These are phyloP conservation scores for Tephrocybe sp. DNA, from an alignment of 768 basidiomycete species.

Conservation along the genomic window DNA sequence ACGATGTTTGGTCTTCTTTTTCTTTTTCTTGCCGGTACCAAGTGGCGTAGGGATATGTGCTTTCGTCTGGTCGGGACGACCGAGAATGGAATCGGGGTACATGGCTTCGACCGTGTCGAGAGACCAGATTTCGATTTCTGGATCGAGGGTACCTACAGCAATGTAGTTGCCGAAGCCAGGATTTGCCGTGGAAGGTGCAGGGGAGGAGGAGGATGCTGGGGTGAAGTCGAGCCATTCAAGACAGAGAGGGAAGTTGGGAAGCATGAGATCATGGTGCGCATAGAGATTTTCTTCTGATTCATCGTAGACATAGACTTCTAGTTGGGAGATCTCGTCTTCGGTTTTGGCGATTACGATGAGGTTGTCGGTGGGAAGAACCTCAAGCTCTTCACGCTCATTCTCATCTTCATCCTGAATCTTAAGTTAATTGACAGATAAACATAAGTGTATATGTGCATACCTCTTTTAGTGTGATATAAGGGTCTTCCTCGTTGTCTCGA, in stretches of 20 bases:
- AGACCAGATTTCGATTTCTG: conserved; percentile 99
- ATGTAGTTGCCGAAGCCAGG: conserved; percentile 81
- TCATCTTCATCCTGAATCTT: conserved; percentile 59
- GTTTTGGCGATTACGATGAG: conserved; percentile 92
- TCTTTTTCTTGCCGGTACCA: conserved; percentile 97
- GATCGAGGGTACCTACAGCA: conserved; percentile 95
- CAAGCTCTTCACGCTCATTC: conserved; percentile 86
- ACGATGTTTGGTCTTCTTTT: conserved; percentile 79
- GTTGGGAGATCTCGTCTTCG: conserved; percentile 93
- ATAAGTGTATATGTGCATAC: conserved; percentile 40
- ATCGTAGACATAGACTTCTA: conserved; percentile 96
- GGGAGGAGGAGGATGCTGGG: conserved; percentile 55
- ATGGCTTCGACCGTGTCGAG: conserved; percentile 91
- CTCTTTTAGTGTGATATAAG: conserved; percentile 95
- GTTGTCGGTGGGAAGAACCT: conserved; percentile 89
- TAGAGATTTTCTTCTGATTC: conserved; percentile 90
- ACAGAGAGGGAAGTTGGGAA: conserved; percentile 96
- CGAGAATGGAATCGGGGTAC: conserved; percentile 91
- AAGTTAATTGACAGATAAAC: conserved; percentile 8
- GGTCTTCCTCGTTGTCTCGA: conserved; percentile 89
- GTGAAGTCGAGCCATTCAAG: conserved; percentile 99
- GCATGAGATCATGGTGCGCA: conserved; percentile 96
- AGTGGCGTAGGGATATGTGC: conserved; percentile 75
- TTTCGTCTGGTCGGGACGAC: conserved; percentile 81
- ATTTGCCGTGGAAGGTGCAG: conserved; percentile 25